phyloP scores from a whole-genome alignment of 768 basidiomycete genomes.

The Lentinula sp. region DNA sequence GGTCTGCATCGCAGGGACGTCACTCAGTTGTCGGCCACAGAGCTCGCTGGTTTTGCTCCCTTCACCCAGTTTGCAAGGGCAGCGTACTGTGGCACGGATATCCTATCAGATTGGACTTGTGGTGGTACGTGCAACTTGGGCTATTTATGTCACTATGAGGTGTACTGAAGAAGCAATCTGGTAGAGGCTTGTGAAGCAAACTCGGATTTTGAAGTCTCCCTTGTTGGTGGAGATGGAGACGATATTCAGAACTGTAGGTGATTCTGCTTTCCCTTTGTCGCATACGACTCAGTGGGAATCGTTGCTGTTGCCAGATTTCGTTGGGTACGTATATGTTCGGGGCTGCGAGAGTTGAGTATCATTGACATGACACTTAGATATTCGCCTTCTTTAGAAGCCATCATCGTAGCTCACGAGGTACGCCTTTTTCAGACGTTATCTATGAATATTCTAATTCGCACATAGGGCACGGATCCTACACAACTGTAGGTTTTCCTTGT shows the following conservation, averaged over 20 bases:
- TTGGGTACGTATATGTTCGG: slow-evolving; percentile 10
- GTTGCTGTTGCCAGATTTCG: neutral
- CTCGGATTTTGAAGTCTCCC: neutral
- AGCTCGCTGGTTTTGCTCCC: slow-evolving; percentile 24
- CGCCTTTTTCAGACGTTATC: neutral
- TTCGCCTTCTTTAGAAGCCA: slow-evolving; percentile 28
- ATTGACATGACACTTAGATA: slow-evolving; percentile 31
- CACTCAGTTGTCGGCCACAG: slow-evolving; percentile 8
- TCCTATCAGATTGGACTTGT: slow-evolving; percentile 29
- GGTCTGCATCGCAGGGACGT: slow-evolving; percentile 10
- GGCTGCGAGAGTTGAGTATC: neutral
- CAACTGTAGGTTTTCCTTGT: slow-evolving; percentile 23
- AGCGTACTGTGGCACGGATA: slow-evolving; percentile 34
- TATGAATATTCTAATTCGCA: neutral
- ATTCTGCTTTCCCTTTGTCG: neutral
- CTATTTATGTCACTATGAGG: neutral
- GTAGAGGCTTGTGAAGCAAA: slow-evolving; percentile 3
- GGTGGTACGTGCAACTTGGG: slow-evolving; percentile 17
- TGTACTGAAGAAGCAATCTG: neutral
- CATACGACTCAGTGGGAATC: neutral
- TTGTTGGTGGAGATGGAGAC: slow-evolving; percentile 32
- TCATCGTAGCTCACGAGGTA: slow-evolving; percentile 37
- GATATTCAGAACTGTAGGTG: slow-evolving; percentile 31
- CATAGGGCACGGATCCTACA: slow-evolving; percentile 32
- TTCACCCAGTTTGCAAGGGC: slow-evolving; percentile 38